Percentiles rank a stretch among this genome's conserved stretches.
Conservation (phyloP, 768 basidiomycete genomes). For the Phlebiopsis gigantea region DNA sequence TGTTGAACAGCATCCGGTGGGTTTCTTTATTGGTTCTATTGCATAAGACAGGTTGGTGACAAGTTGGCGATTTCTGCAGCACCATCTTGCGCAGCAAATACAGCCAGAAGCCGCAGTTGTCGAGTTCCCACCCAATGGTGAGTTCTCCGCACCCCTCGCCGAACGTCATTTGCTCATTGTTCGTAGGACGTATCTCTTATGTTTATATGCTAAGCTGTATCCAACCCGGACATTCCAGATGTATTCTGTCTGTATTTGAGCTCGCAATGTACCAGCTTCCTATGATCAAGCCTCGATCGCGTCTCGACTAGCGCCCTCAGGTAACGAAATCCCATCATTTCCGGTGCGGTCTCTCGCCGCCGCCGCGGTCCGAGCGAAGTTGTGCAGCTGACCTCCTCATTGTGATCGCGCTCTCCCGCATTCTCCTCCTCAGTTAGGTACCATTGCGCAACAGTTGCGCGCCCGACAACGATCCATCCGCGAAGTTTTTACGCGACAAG, state of each 20-base stretch:
- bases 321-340: background rate
- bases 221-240: background rate
- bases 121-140: slow-evolving; percentile 71
- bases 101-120: slow-evolving; percentile 67
- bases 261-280: background rate
- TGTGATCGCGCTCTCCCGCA: background rate
- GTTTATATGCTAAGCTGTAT: slow-evolving; percentile 24
- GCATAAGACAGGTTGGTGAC: background rate
- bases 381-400: background rate
- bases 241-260: background rate
- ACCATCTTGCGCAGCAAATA: slow-evolving; percentile 53
- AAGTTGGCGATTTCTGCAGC: slow-evolving; percentile 25
- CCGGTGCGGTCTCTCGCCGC: background rate
- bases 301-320: background rate
- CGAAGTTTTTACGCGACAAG: background rate
- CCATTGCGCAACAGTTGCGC: background rate
- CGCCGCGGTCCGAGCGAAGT: too few species aligned
- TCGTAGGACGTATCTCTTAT: slow-evolving; percentile 26
- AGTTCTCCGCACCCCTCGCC: slow-evolving; percentile 6
- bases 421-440: background rate
- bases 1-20: slow-evolving; percentile 54
- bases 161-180: background rate
- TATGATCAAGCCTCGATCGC: background rate
- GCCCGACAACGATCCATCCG: background rate
- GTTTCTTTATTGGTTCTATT: slow-evolving; percentile 1